Evolutionary conservation across 1,284 basidiomycete species (phyloP), one percentile per base, ranked within the genome.

Genomic region (Puccinia polysora): DNA sequence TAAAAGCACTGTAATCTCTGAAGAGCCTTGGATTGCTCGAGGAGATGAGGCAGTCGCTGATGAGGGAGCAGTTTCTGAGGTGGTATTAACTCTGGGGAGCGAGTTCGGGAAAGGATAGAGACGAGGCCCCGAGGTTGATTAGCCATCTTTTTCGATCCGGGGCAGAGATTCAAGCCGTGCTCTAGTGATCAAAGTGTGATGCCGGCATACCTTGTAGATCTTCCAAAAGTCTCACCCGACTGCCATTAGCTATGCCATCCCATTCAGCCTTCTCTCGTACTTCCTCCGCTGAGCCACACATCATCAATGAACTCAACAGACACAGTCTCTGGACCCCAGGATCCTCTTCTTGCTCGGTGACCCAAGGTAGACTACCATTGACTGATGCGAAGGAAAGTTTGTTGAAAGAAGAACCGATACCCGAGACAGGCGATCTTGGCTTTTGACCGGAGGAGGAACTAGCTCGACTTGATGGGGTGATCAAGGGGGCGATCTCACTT

Each of bases 21-120:
- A 79, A 88, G 85, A 75, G 84, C 81, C 73, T 88, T 86, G 65
- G 94, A 90, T 82, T 98, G 95, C 58, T 90, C 85, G 38, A 98
- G 84, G 10, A 98, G 84, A 6, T 88, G 86, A 5, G 88, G 84
- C 65, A 98, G 87, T 50, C 95, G 88, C 49, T 89, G 86, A 76
- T 89, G 88, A 10, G 95, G 96, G 60, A 98, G 87, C 90, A 97
- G 95, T 67, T 91, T 84, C 18, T 87, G 86, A 2, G 95, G 88
- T 5, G 92, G 89, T 75, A 97, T 90, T 80, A 88, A 88, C 45
- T 85, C 92, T 95, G 77, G 23, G 50, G 20, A 73, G 38, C 52
- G 59, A n/a, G n/a, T n/a, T n/a, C 40, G 15, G 15, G 4, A 30
- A 47, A 47, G 15, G 25, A 62, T 45, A 25, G 3, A 18, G 4